A percentile compares a stretch with the other conserved stretches of the same genome.
These are phyloP conservation scores for Aspergillus bertholletiae DNA, from an alignment of 495 filamentous ascomycete genomes.

Conservation along the genomic window DNA sequence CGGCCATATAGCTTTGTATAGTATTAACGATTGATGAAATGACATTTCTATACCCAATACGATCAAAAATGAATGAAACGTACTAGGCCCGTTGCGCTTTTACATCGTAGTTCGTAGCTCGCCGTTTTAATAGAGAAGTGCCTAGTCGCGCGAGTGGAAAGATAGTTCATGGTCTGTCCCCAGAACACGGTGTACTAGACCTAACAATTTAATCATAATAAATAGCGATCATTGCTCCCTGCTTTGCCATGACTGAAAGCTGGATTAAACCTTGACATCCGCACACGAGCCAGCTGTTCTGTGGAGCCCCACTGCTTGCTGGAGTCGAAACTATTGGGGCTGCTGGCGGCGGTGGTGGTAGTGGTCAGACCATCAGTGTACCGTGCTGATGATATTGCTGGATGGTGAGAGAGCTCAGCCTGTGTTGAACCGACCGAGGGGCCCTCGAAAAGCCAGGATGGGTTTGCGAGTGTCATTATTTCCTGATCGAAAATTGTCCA, in stretches of 20 bases:
- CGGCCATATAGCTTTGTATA: conserved; percentile 8
- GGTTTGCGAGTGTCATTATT: conserved; percentile 32
- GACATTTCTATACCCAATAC: conserved; percentile 7
- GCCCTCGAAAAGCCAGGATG: conserved; percentile 29
- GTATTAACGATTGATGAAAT: conserved; percentile 19
- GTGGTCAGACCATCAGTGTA: background rate
- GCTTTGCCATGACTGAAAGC: conserved; percentile 21
- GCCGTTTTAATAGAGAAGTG: background rate
- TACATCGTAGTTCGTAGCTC: background rate
- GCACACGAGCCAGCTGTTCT: conserved; percentile 5
- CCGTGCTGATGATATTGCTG: background rate
- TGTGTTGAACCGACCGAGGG: background rate
- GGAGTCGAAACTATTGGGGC: too few relatives aligned
- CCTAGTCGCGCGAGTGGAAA: background rate
- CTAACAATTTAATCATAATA: background rate
- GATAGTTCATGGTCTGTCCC: background rate
- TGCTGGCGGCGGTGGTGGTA: background rate
- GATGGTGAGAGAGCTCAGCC: background rate
- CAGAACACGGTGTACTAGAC: background rate
- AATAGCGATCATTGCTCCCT: background rate
- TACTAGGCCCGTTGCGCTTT: background rate
- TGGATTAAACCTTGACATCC: conserved; percentile 21
- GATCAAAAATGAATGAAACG: conserved; percentile 1
- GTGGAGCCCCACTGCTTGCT: conserved; percentile 10
- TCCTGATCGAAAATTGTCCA: conserved; percentile 42